phyloP scores from a whole-genome alignment of 177 flowering plant genomes.

The Vitis hybrid region DNA sequence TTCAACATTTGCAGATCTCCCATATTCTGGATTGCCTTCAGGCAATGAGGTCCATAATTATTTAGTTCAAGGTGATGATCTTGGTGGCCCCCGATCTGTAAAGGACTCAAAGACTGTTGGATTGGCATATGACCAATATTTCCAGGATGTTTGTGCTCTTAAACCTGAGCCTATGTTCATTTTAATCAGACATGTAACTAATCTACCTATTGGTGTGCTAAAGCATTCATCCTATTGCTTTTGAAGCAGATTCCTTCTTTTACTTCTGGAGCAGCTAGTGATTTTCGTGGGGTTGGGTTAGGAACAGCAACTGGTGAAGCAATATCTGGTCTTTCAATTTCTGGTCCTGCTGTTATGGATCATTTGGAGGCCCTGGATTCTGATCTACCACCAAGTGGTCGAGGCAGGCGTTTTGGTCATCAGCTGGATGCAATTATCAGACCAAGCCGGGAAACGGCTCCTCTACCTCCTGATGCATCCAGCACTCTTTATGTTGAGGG shows the following conservation, averaged over 20 bases:
- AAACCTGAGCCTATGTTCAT: not conserved
- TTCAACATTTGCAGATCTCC: conserved; percentile 32
- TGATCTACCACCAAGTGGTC: conserved; percentile 31
- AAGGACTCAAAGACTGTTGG: conserved; percentile 57
- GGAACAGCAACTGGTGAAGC: conserved; percentile 40
- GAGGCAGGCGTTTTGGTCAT: conserved; percentile 30
- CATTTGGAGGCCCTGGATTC: conserved; percentile 29
- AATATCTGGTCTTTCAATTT: conserved; percentile 30
- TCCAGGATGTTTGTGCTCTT: conserved; percentile 40
- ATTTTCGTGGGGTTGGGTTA: conserved; percentile 30
- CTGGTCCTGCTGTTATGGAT: conserved; percentile 32
- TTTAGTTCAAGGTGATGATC: conserved; percentile 47
- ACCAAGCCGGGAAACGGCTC: conserved; percentile 44
- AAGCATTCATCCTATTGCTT: conserved; percentile 10
- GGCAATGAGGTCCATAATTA: conserved; percentile 46
- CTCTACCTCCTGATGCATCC: conserved; percentile 77
- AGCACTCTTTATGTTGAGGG: conserved; percentile 68
- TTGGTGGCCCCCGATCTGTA: conserved; percentile 26
- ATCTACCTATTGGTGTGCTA: conserved; percentile 6
- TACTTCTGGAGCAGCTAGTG: conserved; percentile 45
- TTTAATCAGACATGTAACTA: not conserved
- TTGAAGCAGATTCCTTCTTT: conserved; percentile 50
- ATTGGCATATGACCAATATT: conserved; percentile 76
- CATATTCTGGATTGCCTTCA: conserved; percentile 32
- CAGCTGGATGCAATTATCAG: conserved; percentile 36